Evolutionary conservation across 1,139 yeast species (phyloP).

Genomic region (Yamadazyma sp.): DNA sequence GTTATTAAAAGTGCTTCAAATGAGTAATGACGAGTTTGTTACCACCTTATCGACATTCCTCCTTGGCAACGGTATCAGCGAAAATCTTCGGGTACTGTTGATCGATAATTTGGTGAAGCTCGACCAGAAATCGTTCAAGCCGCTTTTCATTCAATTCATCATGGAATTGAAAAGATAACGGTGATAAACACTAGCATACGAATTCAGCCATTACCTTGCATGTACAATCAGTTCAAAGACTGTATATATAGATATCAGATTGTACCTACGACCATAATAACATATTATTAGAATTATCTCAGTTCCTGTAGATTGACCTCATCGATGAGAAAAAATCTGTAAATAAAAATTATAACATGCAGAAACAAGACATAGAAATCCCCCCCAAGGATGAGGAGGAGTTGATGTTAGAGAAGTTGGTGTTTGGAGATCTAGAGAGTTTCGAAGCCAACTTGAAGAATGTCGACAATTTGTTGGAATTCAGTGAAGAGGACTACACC

Average conservation of each 20-base stretch:
- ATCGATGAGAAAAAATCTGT: constrained; percentile 1
- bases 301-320: constrained; percentile 1
- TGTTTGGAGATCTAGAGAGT: constrained; percentile 85
- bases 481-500: constrained; percentile 24
- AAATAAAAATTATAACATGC: not conserved
- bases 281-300: not conserved
- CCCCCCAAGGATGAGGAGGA: constrained; percentile 87
- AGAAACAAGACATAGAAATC: constrained; percentile 19
- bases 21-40: constrained; percentile 41
- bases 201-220: constrained; percentile 2
- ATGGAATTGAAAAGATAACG: constrained; percentile 30
- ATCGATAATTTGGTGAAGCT: constrained; percentile 53
- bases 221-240: constrained; percentile 3
- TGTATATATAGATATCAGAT: constrained; percentile 5
- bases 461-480: constrained; percentile 55
- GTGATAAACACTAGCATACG: not conserved
- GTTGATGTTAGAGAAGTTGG: constrained; percentile 70
- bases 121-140: constrained; percentile 62
- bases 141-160: constrained; percentile 61
- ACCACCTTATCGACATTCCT: constrained; percentile 54
- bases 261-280: constrained; percentile 2
- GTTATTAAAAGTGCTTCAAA: constrained; percentile 64
- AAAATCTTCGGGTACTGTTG: constrained; percentile 54
- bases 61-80: constrained; percentile 60
- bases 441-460: constrained; percentile 67